Evolutionary conservation across 2,329 filamentous ascomycete species (phyloP).

Genomic region (Emergomyces orientalis): DNA sequence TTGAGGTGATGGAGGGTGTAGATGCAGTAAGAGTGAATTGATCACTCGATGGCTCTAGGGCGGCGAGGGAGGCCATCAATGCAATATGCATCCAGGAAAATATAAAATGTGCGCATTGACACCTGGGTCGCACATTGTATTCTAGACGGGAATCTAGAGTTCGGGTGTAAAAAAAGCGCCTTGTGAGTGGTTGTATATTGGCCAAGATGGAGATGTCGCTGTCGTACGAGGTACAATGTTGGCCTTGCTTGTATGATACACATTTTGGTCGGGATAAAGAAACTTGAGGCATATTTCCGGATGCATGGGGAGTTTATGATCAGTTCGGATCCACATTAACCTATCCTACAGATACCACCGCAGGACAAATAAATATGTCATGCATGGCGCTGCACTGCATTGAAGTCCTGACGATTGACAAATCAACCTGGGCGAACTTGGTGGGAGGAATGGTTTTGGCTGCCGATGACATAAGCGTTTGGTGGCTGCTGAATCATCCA

Average conservation of each 20-base stretch:
- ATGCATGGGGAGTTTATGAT: neutral
- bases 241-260: neutral
- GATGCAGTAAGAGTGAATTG: constrained; percentile 29
- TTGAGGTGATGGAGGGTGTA: constrained; percentile 27
- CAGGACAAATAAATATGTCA: neutral
- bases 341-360: neutral
- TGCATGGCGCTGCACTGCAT: neutral
- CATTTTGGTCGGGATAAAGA: neutral
- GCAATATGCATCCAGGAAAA: constrained; percentile 15
- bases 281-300: neutral
- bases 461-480: neutral
- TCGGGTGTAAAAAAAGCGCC: neutral
- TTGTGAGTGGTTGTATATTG: neutral
- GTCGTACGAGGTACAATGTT: neutral
- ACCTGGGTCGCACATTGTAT: too few species aligned
- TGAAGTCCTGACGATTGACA: neutral
- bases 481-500: neutral
- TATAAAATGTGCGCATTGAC: neutral
- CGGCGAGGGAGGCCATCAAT: constrained; percentile 23
- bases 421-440: too few species aligned
- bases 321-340: neutral
- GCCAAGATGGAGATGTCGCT: neutral
- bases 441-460: too few species aligned
- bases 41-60: neutral
- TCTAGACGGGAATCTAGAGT: neutral